Evolutionary conservation across 768 basidiomycete genomes (phyloP), one percentile per base, ranked within the genome.

Genomic region (Candolleomyces eurysporus): DNA sequence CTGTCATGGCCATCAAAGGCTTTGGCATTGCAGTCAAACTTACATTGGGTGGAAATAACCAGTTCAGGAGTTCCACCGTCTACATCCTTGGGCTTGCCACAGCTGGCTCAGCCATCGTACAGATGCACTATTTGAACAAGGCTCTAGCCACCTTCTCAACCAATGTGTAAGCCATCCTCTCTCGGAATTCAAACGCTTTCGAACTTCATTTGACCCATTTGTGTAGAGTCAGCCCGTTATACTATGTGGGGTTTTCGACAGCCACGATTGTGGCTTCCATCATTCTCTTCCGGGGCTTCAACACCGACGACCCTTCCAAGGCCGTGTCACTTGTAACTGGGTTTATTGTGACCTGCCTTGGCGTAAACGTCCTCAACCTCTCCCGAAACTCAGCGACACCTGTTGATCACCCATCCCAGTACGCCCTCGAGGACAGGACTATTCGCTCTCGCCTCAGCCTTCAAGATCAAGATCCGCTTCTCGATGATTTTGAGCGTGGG

Each of bases 1-100:
- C 94, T n/a, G 87, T 98, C 76, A 98, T 99, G 97, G 91, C 94
- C 46, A 91, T 98, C 81, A 99, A 99, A 78, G 96, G 95, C 52
- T 94, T 99, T 68, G 97, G 97, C 49, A 89, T 98, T 51, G 96
- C 97, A 3, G 84, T 99, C 68, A 98, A 98, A 74, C 84, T 99
- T 60, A 98, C 95, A 0, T 77, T 98, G 60, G 83, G 85, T 10
- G 96, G 96, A 50, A 92, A 92, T 70, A 99, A 98, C 74, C 97
- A 98, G 75, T 91, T 99, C 70, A 85, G 89, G 0, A 92, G 95
- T 70, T 88, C 90, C 43, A 94, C 92, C 71, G 98, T 96, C n/a
- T 99, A 98, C 73, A 86, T 98, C 22, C 96, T 98, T 68, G 94
- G 87, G 40, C 80, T 93, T 52, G 85, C 92, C 40, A 89, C 94